These are phyloP conservation scores for Eucalyptus shirleyi DNA, from an alignment of 345 rosid genomes.

Conservation along the genomic window DNA sequence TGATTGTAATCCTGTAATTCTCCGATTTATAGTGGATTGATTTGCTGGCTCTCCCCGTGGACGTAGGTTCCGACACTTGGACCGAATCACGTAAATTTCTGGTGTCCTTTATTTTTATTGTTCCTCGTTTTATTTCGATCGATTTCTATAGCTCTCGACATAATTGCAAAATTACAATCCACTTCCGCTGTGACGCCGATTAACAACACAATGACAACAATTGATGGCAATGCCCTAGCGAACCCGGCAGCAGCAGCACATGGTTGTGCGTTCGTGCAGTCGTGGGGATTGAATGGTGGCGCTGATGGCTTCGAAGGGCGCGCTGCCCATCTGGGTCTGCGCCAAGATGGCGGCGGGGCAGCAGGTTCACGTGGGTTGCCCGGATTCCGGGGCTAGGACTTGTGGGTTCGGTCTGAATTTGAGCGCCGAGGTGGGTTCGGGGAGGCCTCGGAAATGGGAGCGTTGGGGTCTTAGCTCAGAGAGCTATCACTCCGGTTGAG, in stretches of 20 bases:
- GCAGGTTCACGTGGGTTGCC: conserved; percentile 10
- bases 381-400: conserved; percentile 15
- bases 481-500: conserved; percentile 44
- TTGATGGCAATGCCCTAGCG: background rate
- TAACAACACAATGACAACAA: no score
- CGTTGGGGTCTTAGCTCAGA: conserved; percentile 21
- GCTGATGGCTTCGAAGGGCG: conserved; percentile 44
- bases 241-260: background rate
- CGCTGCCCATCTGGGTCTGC: conserved; percentile 34
- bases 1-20: no score
- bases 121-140: no score
- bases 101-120: no score
- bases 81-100: no score
- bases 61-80: no score
- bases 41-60: no score
- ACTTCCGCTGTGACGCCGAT: no score
- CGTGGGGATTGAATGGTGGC: background rate
- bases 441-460: conserved; percentile 22
- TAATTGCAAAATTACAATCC: no score
- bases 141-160: no score
- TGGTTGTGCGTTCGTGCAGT: background rate
- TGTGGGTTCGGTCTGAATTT: conserved; percentile 19
- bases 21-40: no score
- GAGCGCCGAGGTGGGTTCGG: conserved; percentile 1
- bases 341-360: conserved; percentile 8